Conservation (phyloP, 805 yeast species). For the Ogataea sp. region DNA sequence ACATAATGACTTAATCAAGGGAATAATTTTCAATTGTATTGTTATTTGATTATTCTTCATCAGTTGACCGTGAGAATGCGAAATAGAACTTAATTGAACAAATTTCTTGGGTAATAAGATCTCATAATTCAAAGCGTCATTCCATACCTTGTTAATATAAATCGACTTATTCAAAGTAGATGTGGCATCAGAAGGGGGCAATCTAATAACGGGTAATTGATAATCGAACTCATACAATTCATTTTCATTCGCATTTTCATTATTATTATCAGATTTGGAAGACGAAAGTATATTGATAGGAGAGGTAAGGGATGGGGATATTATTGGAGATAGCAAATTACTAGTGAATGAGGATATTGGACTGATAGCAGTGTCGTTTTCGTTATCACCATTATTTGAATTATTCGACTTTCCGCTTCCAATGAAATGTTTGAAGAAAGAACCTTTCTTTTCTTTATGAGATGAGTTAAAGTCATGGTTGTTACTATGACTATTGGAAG, state of each 20-base stretch:
- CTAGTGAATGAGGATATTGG: not conserved
- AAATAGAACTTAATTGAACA: constrained; percentile 53
- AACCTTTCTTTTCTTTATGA: not conserved
- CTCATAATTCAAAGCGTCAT: constrained; percentile 61
- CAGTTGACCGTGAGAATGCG: constrained; percentile 18
- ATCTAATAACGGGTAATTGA: constrained; percentile 40
- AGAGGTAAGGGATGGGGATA: not conserved
- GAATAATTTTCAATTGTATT: constrained; percentile 57
- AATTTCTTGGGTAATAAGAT: constrained; percentile 65
- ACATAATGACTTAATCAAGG: constrained; percentile 52
- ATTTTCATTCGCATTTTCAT: not conserved
- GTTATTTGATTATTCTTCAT: constrained; percentile 24
- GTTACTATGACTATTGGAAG: not conserved
- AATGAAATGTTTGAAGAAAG: not conserved
- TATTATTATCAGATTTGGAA: not conserved
- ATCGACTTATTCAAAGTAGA: constrained; percentile 63
- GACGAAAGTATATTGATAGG: not conserved
- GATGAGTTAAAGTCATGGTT: not conserved
- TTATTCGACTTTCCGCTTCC: not conserved
- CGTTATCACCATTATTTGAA: not conserved
- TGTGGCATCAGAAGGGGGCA: constrained; percentile 51
- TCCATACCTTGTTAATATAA: constrained; percentile 71
- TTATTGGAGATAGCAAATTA: not conserved
- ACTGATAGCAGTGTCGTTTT: not conserved
- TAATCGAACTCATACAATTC: constrained; percentile 27